Evolutionary conservation across 345 rosid species (phyloP).

Genomic region (Citrus glauca): DNA sequence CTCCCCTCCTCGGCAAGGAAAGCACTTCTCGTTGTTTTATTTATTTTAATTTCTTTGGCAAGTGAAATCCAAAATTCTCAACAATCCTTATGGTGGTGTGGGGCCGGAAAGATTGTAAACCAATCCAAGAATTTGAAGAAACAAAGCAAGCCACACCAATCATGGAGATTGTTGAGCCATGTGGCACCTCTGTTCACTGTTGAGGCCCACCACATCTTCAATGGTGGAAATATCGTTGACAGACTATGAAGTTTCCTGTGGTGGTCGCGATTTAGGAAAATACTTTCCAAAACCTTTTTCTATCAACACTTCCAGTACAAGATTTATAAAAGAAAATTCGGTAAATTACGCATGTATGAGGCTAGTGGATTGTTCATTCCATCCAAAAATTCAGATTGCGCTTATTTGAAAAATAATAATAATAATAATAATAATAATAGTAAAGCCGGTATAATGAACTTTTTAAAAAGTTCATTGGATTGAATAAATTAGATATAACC

Average conservation of each 20-base stretch:
- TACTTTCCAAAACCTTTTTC: background rate
- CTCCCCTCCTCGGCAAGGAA: background rate
- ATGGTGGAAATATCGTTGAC: background rate
- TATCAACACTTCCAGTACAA: too few relatives aligned
- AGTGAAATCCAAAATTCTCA: too few relatives aligned
- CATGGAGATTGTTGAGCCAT: slow-evolving; percentile 25
- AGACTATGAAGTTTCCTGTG: background rate
- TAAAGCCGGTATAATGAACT: too few relatives aligned
- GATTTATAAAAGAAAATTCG: too few relatives aligned
- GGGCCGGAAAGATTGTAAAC: slow-evolving; percentile 1
- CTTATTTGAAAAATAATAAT: background rate
- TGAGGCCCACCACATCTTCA: slow-evolving; percentile 18
- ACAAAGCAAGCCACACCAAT: slow-evolving; percentile 17
- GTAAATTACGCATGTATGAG: background rate
- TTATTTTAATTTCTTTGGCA: too few relatives aligned
- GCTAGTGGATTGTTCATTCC: background rate
- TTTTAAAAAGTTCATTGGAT: too few relatives aligned
- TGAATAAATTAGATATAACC: too few relatives aligned
- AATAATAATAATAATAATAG: too few relatives aligned
- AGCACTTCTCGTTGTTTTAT: background rate
- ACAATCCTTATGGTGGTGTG: background rate
- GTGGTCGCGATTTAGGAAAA: background rate
- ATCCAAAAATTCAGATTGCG: background rate
- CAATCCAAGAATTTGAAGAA: slow-evolving; percentile 18
- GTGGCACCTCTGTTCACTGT: slow-evolving; percentile 27